Evolutionary conservation across 2,329 filamentous ascomycete genomes (phyloP), one percentile per base, ranked within the genome.

Genomic region (Cladorrhinum sp.): DNA sequence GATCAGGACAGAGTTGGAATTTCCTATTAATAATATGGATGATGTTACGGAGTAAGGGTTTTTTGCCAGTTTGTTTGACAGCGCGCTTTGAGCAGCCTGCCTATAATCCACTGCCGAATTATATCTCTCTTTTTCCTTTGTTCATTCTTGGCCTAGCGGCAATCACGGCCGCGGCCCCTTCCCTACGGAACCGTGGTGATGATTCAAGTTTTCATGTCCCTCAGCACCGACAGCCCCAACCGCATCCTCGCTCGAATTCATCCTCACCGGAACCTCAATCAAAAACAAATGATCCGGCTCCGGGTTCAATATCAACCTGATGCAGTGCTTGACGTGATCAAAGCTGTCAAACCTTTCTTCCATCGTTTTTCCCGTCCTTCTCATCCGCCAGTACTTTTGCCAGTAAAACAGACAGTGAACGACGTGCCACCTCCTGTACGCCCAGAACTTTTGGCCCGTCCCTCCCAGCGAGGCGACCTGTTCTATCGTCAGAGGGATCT

Each of bases 341-440:
- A 58, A 21, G n/a, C 20, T 57, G 39, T 68, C 64, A n/a, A 60
- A 71, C 46, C 69, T 61, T 18, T 57, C 48, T 61, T 73, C 71
- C 52, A 72, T 65, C 2, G 64, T 58, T 1, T 57, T 60, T 8
- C 65, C 65, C 2, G 50, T 66, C 6, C 57, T 39, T 8, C 59
- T 36, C 46, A 61, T 60, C 21, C 61, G 20, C 46, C 55, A 54
- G 21, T 58, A 36, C 62, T 74, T 74, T 51, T 67, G 66, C 73
- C 73, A 75, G 60, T 74, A 73, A 28, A 69, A 74, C 3, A 69
- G 52, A 59, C 73, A 75, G 55, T 74, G 73, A 1, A 65, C 64
- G 0, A 72, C 54, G 59, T 75, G 73, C 73, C 73, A 75, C 1
- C 67, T 49, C 55, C 55, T 57, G 53, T 55, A 66, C 65, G 28